Percentiles rank a stretch among this genome's conserved stretches.
phyloP scores from a whole-genome alignment of 768 basidiomycete genomes.

The Coprinopsis marcescibilis region DNA sequence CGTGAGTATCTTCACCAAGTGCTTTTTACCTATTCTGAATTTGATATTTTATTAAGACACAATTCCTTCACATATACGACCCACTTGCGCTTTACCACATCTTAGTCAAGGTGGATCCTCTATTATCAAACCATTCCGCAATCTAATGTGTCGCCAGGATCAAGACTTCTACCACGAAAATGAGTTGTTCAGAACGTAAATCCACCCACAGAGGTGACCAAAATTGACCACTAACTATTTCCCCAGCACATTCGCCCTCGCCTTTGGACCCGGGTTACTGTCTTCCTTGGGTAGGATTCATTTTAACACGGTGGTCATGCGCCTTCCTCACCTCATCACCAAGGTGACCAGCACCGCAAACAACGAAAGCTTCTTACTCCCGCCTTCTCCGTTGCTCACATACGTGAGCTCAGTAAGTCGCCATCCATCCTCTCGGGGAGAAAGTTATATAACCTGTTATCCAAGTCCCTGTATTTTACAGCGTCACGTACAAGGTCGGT shows the following conservation, averaged over 20 bases:
- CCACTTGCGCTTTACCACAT: constrained; percentile 41
- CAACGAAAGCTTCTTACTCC: constrained; percentile 36
- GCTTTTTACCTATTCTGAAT: neutral
- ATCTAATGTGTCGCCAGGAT: constrained; percentile 18
- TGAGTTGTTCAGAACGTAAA: constrained; percentile 9
- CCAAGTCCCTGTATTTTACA: constrained; percentile 33
- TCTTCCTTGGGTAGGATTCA: constrained; percentile 9
- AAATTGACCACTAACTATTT: neutral
- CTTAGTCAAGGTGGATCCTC: constrained; percentile 30
- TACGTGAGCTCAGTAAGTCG: constrained; percentile 30
- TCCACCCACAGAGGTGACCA: neutral
- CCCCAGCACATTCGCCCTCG: constrained; percentile 12
- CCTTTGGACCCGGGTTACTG: constrained; percentile 12
- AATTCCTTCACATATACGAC: constrained; percentile 35
- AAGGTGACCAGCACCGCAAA: constrained; percentile 37
- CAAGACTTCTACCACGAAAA: constrained; percentile 21
- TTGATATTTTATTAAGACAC: constrained; percentile 1
- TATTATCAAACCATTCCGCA: neutral
- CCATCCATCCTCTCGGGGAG: neutral
- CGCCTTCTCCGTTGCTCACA: constrained; percentile 29
- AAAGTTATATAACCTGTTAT: neutral
- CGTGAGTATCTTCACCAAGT: constrained; percentile 18
- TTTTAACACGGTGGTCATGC: neutral
- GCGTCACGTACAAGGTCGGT: constrained; percentile 26
- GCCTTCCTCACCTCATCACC: too few relatives aligned